Percentiles rank a stretch among this genome's conserved stretches.
Evolutionary conservation across 2,329 filamentous ascomycete genomes (phyloP).

Genomic region (Ramichloridium luteum): DNA sequence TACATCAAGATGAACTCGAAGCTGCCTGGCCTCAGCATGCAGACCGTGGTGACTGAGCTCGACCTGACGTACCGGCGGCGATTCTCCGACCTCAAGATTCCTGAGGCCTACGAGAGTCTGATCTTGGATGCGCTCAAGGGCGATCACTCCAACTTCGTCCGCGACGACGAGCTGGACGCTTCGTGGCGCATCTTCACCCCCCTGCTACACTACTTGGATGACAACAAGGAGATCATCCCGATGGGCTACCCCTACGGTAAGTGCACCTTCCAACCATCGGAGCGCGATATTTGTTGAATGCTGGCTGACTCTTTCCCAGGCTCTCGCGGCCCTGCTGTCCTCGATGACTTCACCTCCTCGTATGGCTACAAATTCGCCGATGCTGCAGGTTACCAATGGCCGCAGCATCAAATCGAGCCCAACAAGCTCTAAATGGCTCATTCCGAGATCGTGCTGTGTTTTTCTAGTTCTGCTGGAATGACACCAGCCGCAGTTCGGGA

Average conservation of each 20-base stretch:
- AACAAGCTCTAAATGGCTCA: conserved; percentile 80
- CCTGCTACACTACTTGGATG: conserved; percentile 92
- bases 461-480: too few species aligned
- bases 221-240: conserved; percentile 98
- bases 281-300: too few species aligned
- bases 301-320: conserved; percentile 42
- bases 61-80: conserved; percentile 95
- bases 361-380: conserved; percentile 99
- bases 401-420: conserved; percentile 55
- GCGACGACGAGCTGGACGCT: conserved; percentile 91
- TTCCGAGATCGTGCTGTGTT: too few species aligned
- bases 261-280: conserved; percentile 23
- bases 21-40: conserved; percentile 95
- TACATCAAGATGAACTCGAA: conserved; percentile 99
- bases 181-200: conserved; percentile 98
- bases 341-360: conserved; percentile 95
- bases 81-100: conserved; percentile 98
- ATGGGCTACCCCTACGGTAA: conserved; percentile 99
- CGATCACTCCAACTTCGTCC: conserved; percentile 98
- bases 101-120: conserved; percentile 95
- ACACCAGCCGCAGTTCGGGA: too few species aligned
- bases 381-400: conserved; percentile 91
- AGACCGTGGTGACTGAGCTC: conserved; percentile 96
- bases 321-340: conserved; percentile 86
- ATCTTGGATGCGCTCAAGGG: conserved; percentile 97